Percentiles rank a stretch among this genome's conserved stretches.
Conservation (phyloP, 257 asterid genomes). For the Gentiana dahurica region DNA sequence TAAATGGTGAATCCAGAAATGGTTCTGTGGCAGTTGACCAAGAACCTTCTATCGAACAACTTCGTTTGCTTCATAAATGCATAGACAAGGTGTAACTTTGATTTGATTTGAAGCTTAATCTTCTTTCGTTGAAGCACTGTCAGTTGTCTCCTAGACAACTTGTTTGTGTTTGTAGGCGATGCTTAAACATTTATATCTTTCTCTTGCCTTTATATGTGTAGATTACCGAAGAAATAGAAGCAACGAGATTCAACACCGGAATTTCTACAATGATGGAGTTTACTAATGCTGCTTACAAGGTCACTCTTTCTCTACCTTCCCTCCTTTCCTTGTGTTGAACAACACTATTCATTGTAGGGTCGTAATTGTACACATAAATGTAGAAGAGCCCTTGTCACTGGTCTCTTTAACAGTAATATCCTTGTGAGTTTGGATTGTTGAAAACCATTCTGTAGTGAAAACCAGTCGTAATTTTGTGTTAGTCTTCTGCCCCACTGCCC, state of each 20-base stretch:
- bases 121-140: not conserved
- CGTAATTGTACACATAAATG: no score
- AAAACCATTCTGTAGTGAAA: not conserved
- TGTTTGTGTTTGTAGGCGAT: not conserved
- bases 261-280: conserved; percentile 99
- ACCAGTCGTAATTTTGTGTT: no score
- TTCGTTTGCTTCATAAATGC: conserved; percentile 75
- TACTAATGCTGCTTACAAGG: conserved; percentile 92
- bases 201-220: conserved; percentile 3
- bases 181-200: not conserved
- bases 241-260: conserved; percentile 91
- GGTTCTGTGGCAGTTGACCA: conserved; percentile 51
- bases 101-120: conserved; percentile 3
- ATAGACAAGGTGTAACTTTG: conserved; percentile 50
- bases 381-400: no score
- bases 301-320: conserved; percentile 6
- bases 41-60: conserved; percentile 76
- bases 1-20: conserved; percentile 51
- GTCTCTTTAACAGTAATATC: not conserved
- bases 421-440: not conserved
- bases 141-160: not conserved
- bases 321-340: no score
- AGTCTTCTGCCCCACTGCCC: no score
- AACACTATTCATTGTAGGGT: no score
- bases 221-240: conserved; percentile 94